Evolutionary conservation across 108 stramenopile species (phyloP).

Genomic region (Skeletonema grethae): DNA sequence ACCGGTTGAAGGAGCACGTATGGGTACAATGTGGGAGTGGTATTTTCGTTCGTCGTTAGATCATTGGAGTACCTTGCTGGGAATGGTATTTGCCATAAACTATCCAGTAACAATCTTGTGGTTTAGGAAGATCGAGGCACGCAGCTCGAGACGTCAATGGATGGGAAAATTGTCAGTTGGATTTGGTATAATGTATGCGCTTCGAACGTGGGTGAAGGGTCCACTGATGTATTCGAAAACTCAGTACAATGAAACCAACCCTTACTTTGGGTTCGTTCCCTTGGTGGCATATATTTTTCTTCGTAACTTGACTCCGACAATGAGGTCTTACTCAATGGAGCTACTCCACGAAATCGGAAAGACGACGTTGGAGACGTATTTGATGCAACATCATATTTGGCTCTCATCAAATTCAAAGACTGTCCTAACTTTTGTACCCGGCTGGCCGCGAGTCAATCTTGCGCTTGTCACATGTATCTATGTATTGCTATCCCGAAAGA

Average conservation of each 20-base stretch:
- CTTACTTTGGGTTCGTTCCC: conserved; percentile 94
- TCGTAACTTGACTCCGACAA: conserved; percentile 88
- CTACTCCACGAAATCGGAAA: conserved; percentile 94
- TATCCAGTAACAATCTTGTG: conserved; percentile 89
- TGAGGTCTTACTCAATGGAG: conserved; percentile 83
- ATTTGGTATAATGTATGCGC: conserved; percentile 54
- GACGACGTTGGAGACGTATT: conserved; percentile 96
- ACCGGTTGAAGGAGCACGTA: conserved; percentile 79
- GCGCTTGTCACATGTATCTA: conserved; percentile 72
- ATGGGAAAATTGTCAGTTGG: conserved; percentile 66
- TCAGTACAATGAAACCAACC: conserved; percentile 94
- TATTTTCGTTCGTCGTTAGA: conserved; percentile 95
- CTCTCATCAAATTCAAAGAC: conserved; percentile 87
- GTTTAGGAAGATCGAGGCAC: conserved; percentile 81
- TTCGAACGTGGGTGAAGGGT: conserved; percentile 73
- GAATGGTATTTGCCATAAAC: conserved; percentile 96
- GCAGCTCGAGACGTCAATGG: conserved; percentile 47
- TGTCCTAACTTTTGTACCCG: conserved; percentile 73
- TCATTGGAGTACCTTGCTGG: conserved; percentile 95
- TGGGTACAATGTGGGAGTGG: conserved; percentile 94
- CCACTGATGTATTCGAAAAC: conserved; percentile 83
- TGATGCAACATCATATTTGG: conserved; percentile 99
- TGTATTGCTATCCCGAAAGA: conserved; percentile 58
- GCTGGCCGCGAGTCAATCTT: conserved; percentile 83
- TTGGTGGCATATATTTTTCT: conserved; percentile 93